Evolutionary conservation across 257 asterid genomes (phyloP).

Genomic region (Forsythia viridissima): DNA sequence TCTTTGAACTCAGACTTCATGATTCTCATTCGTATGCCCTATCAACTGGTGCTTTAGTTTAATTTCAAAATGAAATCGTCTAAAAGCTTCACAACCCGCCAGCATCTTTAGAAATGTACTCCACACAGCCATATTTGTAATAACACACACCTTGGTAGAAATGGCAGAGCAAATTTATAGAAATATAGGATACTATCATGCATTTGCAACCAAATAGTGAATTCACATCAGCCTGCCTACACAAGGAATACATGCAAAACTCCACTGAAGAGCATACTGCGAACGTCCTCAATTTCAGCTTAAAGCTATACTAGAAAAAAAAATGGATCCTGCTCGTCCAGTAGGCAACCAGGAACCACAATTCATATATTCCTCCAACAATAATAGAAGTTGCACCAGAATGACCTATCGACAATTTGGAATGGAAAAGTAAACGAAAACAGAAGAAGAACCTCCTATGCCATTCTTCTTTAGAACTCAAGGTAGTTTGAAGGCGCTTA

Average conservation of each 20-base stretch:
- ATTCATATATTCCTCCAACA: not conserved
- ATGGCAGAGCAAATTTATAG: not conserved
- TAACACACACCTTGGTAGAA: not conserved
- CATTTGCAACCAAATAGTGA: not conserved
- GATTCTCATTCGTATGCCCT: slow-evolving; percentile 1
- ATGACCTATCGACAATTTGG: not conserved
- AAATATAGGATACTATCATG: not conserved
- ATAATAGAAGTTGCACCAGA: not conserved
- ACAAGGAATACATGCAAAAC: not conserved
- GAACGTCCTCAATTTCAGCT: not conserved
- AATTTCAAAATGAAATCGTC: not conserved
- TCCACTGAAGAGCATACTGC: not conserved
- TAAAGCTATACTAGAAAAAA: not conserved
- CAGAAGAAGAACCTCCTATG: slow-evolving; percentile 62
- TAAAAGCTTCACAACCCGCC: not conserved
- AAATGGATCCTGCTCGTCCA: not conserved
- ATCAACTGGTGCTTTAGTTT: slow-evolving; percentile 1
- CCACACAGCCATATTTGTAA: not conserved
- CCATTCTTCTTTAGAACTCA: slow-evolving; percentile 95
- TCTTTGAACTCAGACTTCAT: not conserved
- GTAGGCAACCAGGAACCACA: not conserved
- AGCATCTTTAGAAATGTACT: not conserved
- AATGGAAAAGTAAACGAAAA: not conserved
- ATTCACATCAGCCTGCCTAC: not conserved
- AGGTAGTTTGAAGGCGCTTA: slow-evolving; percentile 86